Base-by-base conservation (phyloP, 2,329 filamentous ascomycete species). In the Ophiostoma montium region DNA sequence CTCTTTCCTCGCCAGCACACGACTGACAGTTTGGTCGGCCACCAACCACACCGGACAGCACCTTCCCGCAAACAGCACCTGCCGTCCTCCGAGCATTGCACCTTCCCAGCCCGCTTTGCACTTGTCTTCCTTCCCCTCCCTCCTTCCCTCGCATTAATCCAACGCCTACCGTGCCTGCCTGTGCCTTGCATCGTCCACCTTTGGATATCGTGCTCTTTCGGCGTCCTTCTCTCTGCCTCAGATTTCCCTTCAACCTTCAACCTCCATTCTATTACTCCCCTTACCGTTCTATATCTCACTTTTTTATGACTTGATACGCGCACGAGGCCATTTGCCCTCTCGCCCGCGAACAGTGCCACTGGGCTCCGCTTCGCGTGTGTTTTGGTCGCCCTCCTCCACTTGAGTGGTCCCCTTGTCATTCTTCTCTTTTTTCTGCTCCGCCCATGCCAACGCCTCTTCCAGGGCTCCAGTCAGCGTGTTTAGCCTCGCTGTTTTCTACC, bases 291-390 rank as follows among this genome's bases (percentile, higher is more conserved):
- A n/a, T 42, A 42, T 42, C 30, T 31, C 39, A 4, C 23, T 42
- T 42, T 42, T 9, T n/a, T 42, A 23, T 18, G 23, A 42, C 27
- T 30, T 42, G 39, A 21, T 42, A 42, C 39, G 21, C 4, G 18
- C 21, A 12, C 23, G 38, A n/a, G 18, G 5, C 21, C 38, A 30
- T 23, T 30, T 23, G 39, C 21, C 19, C 19, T 23, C 19, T 23
- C 38, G 38, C 38, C 21, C 38, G 38, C 16, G 8, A n/a, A 42
- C 15, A 30, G 39, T 42, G 15, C 21, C 38, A 48, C 36, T 51
- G 46, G 39, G 50, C 31, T 38, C 49, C 44, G 42, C 27, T 52
- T 42, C 43, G 44, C 45, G 51, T 53, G 51, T 53, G 42, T 44
- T 44, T 44, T 44, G 42, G 30, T 44, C 42, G 32, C 39, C 36